Percentiles rank a stretch among this genome's conserved stretches.
These are phyloP conservation scores for Populus tremula DNA, from an alignment of 345 rosid genomes.

Conservation along the genomic window DNA sequence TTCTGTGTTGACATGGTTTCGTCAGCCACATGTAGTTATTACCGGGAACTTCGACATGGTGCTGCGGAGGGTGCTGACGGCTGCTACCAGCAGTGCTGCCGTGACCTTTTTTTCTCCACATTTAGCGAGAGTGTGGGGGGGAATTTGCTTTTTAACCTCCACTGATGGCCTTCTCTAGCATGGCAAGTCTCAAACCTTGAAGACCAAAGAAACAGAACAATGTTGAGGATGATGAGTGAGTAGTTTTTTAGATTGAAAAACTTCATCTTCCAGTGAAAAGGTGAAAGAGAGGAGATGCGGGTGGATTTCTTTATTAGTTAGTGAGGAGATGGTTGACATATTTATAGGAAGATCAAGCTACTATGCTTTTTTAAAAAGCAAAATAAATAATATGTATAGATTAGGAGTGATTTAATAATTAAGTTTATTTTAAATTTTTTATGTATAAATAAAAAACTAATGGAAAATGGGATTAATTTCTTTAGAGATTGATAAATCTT, in stretches of 20 bases:
- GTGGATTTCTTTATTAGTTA: too few species aligned
- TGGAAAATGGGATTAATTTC: too few species aligned
- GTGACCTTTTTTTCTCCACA: conserved; percentile 6
- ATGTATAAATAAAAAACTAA: too few species aligned
- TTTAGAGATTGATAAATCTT: too few species aligned
- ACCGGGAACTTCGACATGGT: conserved; percentile 11
- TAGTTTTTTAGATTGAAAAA: conserved; percentile 21
- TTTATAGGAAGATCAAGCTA: too few species aligned
- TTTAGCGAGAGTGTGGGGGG: neutral
- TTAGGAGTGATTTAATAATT: too few species aligned
- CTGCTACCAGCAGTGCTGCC: neutral
- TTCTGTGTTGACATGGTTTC: conserved; percentile 10
- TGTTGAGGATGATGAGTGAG: conserved; percentile 19
- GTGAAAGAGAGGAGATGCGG: too few species aligned
- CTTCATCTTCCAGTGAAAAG: conserved; percentile 29
- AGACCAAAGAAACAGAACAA: conserved; percentile 32
- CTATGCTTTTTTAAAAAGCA: too few species aligned
- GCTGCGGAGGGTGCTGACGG: conserved; percentile 9
- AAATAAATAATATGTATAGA: too few species aligned
- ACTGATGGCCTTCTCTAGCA: conserved; percentile 46
- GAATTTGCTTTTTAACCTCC: conserved; percentile 23
- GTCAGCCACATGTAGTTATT: neutral
- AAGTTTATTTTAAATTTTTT: too few species aligned
- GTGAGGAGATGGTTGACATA: too few species aligned
- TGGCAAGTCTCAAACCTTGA: conserved; percentile 36